These are phyloP conservation scores for Clitopilus hobsonii DNA, from an alignment of 768 basidiomycete genomes.

Conservation along the genomic window DNA sequence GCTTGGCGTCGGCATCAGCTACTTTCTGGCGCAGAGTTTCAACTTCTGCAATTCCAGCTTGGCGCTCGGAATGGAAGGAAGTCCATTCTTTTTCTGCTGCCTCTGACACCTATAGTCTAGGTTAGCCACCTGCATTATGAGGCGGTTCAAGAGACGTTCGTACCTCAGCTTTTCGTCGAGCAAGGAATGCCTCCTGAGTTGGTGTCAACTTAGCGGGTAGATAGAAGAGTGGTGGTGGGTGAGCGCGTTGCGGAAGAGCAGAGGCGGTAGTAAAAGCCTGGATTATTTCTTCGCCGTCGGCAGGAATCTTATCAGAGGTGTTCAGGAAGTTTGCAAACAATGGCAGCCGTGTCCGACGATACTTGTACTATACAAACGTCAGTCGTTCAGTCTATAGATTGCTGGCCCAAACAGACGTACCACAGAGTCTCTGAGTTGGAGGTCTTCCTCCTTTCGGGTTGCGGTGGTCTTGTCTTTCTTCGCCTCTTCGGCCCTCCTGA, in stretches of 20 bases:
- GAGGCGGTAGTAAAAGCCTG: conserved; percentile 32
- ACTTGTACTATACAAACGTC: conserved; percentile 52
- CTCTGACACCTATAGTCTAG: conserved; percentile 52
- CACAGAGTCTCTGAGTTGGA: conserved; percentile 77
- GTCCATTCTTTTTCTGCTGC: conserved; percentile 68
- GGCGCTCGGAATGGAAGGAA: conserved; percentile 57
- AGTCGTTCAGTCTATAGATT: not conserved
- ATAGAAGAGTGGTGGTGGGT: conserved; percentile 76
- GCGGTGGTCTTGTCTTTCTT: conserved; percentile 77
- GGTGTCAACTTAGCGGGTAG: conserved; percentile 66
- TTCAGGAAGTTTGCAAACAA: conserved; percentile 69
- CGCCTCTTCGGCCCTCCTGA: conserved; percentile 80
- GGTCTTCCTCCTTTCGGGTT: conserved; percentile 77
- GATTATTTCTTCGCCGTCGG: conserved; percentile 29
- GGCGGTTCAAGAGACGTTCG: conserved; percentile 10
- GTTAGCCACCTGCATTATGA: no score
- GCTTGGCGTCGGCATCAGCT: conserved; percentile 57
- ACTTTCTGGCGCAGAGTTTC: conserved; percentile 57
- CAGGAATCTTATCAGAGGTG: conserved; percentile 65
- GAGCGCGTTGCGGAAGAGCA: conserved; percentile 50
- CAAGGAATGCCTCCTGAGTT: conserved; percentile 65
- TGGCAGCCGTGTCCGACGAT: conserved; percentile 67
- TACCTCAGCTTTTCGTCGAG: conserved; percentile 60
- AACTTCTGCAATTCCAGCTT: conserved; percentile 57
- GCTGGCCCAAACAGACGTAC: conserved; percentile 28